A percentile compares a stretch with the other conserved stretches of the same genome.
These are phyloP conservation scores for Carex parvula DNA, from an alignment of 176 grass and related monocot genomes.

Conservation along the genomic window DNA sequence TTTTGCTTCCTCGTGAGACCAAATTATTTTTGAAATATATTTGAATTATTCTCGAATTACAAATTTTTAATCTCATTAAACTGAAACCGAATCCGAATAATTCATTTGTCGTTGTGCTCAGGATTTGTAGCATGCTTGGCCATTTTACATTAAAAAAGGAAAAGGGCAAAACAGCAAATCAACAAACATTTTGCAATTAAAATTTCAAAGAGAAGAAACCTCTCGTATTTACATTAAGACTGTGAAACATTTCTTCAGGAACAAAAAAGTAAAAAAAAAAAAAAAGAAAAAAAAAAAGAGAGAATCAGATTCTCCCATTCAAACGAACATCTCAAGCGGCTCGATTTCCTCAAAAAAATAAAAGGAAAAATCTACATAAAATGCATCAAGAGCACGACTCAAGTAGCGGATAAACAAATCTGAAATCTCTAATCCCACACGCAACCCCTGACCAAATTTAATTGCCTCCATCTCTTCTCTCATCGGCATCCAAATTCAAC, in stretches of 20 bases:
- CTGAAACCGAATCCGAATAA: too few species aligned
- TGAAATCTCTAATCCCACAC: background rate
- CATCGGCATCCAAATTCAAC: background rate
- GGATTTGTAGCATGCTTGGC: background rate
- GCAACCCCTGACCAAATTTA: background rate
- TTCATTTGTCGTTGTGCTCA: too few species aligned
- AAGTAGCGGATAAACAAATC: background rate
- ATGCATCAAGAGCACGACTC: background rate
- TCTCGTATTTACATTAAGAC: background rate
- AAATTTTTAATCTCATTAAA: too few species aligned
- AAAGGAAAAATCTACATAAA: conserved; percentile 1
- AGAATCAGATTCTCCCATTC: background rate
- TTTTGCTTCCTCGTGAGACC: too few species aligned
- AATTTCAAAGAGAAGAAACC: background rate
- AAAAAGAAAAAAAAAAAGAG: background rate
- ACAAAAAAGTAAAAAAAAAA: background rate
- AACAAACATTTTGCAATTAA: background rate
- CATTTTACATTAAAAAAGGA: background rate
- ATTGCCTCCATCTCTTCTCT: background rate
- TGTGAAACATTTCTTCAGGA: background rate
- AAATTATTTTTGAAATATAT: too few species aligned
- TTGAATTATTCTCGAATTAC: too few species aligned
- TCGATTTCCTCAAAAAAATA: background rate
- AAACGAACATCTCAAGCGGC: conserved; percentile 12
- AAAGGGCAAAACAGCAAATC: background rate